Evolutionary conservation across 495 filamentous ascomycete genomes (phyloP), one percentile per base, ranked within the genome.

Genomic region (Penicillium ochrochloron): DNA sequence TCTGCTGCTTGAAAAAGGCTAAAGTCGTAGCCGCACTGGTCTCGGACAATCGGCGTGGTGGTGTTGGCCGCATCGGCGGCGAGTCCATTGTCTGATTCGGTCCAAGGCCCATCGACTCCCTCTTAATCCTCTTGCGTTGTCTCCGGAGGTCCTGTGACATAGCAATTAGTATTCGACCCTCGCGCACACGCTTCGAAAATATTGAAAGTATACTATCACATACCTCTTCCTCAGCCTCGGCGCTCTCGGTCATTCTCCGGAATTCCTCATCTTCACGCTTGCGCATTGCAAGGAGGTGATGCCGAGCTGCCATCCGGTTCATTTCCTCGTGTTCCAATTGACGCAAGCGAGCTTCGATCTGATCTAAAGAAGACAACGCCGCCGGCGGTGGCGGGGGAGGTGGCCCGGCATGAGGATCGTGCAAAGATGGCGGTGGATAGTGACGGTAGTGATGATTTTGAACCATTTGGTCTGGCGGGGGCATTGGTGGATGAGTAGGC

Each of bases 251-350:
- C 71, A 82, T 69, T 69, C 78, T 72, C 57, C 80, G 77, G 37
- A 81, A 82, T 35, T 82, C 80, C 27, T 82, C 80, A 57, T 82
- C 80, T 51, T 82, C 80, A n/a, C 79, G 78, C 65, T 81, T 80
- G 42, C 80, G 75, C n/a, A 81, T 59, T 23, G 78, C 75, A 58
- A 82, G 70, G 25, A 80, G 60, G 59, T 80, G 80, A 52, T 73
- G 77, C 59, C 80, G 76, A 60, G 80, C 71, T 10, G 77, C 77
- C 70, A 78, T 79, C 31, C 80, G 78, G 51, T 71, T 71, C 60
- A 80, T 79, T 62, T 82, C 80, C 67, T 82, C 80, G 62, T 82
- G 78, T 66, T 82, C 80, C 68, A 82, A 66, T 64, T 82, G 80
- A 21, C 80, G 73, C 57, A 82, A 61, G 9, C 80, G 80, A 51